A percentile compares a stretch with the other conserved stretches of the same genome.
phyloP scores from a whole-genome alignment of 2,329 filamentous ascomycete species.

The Colletotrichum sp. region DNA sequence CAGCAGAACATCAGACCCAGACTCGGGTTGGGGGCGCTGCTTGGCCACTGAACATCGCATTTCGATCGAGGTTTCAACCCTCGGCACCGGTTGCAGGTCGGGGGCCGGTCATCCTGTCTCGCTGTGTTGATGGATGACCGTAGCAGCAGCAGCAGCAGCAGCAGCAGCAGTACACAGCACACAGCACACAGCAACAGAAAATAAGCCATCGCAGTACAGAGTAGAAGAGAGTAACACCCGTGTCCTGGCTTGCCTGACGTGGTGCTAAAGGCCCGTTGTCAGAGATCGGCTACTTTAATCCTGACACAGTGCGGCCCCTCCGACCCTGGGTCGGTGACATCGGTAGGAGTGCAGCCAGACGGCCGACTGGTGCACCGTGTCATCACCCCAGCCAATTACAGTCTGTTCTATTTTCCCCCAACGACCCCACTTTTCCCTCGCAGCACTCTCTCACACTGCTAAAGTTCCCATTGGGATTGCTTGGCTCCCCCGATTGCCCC shows the following conservation, averaged over 20 bases:
- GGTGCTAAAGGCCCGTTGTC: neutral
- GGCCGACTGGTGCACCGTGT: neutral
- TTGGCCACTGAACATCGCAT: neutral
- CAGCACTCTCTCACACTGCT: neutral
- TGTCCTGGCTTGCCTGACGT: constrained; percentile 1
- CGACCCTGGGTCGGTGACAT: neutral
- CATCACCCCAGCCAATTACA: neutral
- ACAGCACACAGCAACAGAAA: neutral
- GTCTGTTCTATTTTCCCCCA: neutral
- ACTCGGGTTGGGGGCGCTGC: neutral
- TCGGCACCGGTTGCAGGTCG: neutral
- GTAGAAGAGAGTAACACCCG: neutral
- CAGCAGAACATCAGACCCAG: neutral
- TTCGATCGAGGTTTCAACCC: neutral
- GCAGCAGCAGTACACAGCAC: too few relatives aligned
- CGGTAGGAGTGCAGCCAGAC: neutral
- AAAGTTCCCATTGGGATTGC: neutral
- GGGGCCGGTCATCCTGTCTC: neutral
- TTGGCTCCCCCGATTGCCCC: neutral
- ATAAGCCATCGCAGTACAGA: neutral
- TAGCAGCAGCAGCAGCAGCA: neutral
- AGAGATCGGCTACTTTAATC: constrained; percentile 10
- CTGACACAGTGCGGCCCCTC: constrained; percentile 4
- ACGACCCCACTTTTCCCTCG: neutral
- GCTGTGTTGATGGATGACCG: neutral